These are phyloP conservation scores for Madurella fahalii DNA, from an alignment of 2,329 filamentous ascomycete species.

Conservation along the genomic window DNA sequence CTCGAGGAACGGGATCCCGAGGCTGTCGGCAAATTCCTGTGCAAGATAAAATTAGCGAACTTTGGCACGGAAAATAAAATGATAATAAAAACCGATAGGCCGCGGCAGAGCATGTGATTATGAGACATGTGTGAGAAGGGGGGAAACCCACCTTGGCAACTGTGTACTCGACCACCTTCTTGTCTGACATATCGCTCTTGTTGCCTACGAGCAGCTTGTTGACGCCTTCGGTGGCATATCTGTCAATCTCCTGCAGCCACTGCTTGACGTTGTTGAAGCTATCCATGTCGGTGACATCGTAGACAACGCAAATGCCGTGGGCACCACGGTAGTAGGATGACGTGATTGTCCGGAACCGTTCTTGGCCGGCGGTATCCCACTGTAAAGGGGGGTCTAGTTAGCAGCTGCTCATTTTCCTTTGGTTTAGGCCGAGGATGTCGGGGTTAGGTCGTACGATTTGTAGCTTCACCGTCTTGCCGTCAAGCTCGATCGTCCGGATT, in stretches of 20 bases:
- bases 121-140: neutral
- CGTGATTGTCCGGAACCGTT: conserved; percentile 99
- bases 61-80: too few relatives aligned
- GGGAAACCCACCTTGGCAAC: conserved; percentile 82
- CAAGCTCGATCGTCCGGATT: conserved; percentile 99
- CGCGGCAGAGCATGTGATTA: conserved; percentile 8
- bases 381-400: conserved; percentile 38
- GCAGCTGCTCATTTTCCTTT: neutral
- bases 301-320: conserved; percentile 98
- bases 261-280: conserved; percentile 99
- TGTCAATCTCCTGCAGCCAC: conserved; percentile 99
- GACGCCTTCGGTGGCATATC: conserved; percentile 97
- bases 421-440: neutral
- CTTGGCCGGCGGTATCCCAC: conserved; percentile 99
- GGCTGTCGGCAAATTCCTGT: conserved; percentile 96
- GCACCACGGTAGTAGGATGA: conserved; percentile 99
- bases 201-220: conserved; percentile 99
- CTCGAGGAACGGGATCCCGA: conserved; percentile 98
- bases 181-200: conserved; percentile 99
- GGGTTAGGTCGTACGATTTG: conserved; percentile 73
- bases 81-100: neutral
- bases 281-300: conserved; percentile 99
- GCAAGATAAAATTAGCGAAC: too few relatives aligned
- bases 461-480: conserved; percentile 99
- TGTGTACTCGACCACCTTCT: conserved; percentile 99